Percentiles rank a stretch among this genome's conserved stretches.
Conservation (phyloP, 2,329 filamentous ascomycete species). For the Grosmannia huntii region DNA sequence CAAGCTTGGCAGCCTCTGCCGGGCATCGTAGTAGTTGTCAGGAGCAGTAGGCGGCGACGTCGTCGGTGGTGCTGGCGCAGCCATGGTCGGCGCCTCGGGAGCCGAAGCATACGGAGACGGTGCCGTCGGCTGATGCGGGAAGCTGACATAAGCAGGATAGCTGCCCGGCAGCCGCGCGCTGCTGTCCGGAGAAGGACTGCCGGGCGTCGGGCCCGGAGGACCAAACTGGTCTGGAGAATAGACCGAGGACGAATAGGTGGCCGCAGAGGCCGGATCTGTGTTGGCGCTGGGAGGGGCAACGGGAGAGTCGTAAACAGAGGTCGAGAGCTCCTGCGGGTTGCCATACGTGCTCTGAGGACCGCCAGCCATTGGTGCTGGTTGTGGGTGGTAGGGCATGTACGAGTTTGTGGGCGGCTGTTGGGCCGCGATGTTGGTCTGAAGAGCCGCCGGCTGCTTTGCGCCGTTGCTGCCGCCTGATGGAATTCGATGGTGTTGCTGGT, state of each 20-base stretch:
- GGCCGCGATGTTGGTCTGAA: constrained; percentile 31
- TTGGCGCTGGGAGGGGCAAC: constrained; percentile 36
- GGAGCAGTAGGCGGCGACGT: constrained; percentile 18
- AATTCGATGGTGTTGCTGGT: constrained; percentile 29
- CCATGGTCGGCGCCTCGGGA: neutral
- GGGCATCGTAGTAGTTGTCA: constrained; percentile 25
- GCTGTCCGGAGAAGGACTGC: neutral
- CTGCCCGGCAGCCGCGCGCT: constrained; percentile 13
- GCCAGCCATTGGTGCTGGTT: constrained; percentile 23
- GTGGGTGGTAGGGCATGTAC: constrained; percentile 32
- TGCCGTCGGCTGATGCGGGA: constrained; percentile 17
- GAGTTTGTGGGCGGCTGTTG: constrained; percentile 30
- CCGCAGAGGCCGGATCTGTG: constrained; percentile 22
- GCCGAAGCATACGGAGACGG: neutral
- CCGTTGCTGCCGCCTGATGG: constrained; percentile 26
- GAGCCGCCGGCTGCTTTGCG: constrained; percentile 30
- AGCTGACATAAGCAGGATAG: constrained; percentile 28
- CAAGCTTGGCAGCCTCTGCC: constrained; percentile 32
- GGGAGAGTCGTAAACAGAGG: constrained; percentile 65
- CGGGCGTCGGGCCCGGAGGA: constrained; percentile 15
- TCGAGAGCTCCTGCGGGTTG: constrained; percentile 64
- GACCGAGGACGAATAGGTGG: constrained; percentile 32
- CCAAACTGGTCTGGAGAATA: constrained; percentile 36
- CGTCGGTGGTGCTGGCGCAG: constrained; percentile 15
- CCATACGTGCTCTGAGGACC: constrained; percentile 57